phyloP scores from a whole-genome alignment of 2,329 filamentous ascomycete genomes.

The Xylariaceae sp. region DNA sequence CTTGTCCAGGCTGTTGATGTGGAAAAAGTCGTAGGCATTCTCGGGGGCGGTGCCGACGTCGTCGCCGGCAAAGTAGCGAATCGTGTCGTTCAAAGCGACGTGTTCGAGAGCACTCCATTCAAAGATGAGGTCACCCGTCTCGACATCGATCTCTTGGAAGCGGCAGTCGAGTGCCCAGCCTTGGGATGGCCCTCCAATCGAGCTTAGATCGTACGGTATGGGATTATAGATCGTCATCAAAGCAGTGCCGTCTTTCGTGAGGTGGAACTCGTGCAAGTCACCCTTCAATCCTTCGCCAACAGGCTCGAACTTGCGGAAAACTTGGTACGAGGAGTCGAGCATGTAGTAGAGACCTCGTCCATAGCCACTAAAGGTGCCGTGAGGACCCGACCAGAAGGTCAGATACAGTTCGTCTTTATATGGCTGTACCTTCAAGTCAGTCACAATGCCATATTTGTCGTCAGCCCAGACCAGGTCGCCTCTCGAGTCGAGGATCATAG shows the following conservation, averaged over 20 bases:
- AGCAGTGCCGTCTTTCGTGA: conserved; percentile 14
- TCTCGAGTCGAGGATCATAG: conserved; percentile 12
- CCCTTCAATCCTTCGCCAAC: conserved; percentile 25
- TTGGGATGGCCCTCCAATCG: conserved; percentile 12
- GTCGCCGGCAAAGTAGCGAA: conserved; percentile 11
- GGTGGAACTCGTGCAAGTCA: conserved; percentile 21
- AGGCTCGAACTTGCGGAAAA: conserved; percentile 28
- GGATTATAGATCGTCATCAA: conserved; percentile 17
- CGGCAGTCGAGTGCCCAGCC: conserved; percentile 15
- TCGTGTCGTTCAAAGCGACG: conserved; percentile 7
- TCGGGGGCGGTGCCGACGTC: conserved; percentile 14
- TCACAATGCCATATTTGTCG: conserved; percentile 11
- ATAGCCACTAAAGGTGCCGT: conserved; percentile 14
- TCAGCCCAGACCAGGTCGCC: conserved; percentile 17
- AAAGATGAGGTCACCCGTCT: conserved; percentile 17
- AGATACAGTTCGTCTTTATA: conserved; percentile 30
- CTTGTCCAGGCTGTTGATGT: conserved; percentile 34
- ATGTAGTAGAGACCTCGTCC: conserved; percentile 24
- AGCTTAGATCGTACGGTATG: conserved; percentile 13
- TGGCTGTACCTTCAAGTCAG: conserved; percentile 20
- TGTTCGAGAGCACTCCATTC: conserved; percentile 16
- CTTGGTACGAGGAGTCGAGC: conserved; percentile 32
- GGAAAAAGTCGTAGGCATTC: conserved; percentile 32
- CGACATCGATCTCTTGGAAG: conserved; percentile 19
- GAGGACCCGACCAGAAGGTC: conserved; percentile 32